Base-by-base conservation (phyloP, 345 rosid species). In the Euphorbia peplus region DNA sequence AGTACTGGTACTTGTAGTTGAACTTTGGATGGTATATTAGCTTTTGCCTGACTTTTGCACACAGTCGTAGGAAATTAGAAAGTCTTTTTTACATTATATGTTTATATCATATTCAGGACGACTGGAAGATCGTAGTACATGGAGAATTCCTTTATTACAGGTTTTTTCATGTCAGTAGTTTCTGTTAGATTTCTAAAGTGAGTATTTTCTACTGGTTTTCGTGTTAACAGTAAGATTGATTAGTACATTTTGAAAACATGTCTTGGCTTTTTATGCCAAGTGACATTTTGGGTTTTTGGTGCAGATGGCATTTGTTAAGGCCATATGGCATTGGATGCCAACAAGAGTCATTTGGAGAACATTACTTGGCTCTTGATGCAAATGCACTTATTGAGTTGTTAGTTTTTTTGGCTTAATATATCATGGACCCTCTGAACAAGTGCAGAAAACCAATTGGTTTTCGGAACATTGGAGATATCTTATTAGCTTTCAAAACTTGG, bases 1-100 rank as follows among this genome's bases (percentile, higher is more conserved):
- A 4, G 37, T 16, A 6, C 70, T 69, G n/a, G 62, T 35, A 47
- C 24, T 54, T 54, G 22, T 53, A 65, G 65, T 60, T 53, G 22
- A 42, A 22, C 19, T 39, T 29, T 56, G 24, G 72, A 74, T 65
- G 24, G 66, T 42, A 41, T 52, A 51, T 11, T 54, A 52, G 22
- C 28, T 73, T 53, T 52, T 50, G 19, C 5, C 35, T 39, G 22
- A 39, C 64, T 66, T 52, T 57, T 19, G 29, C 41, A 19, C 8
- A 66, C 18, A 39, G 55, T 67, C 37, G 8, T 68, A 41, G 52
- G 53, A 24, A 32, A 35, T 8, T 60, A 19, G 2, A 32, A 47
- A 47, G 4, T 4, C 25, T 29, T 69, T 29, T 69, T 29, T 50
- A 46, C 21, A 14, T 41, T 19, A 26, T 26, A 56, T 67, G 11